phyloP scores from a whole-genome alignment of 2,329 filamentous ascomycete species.

The Fusarium coffeatum region DNA sequence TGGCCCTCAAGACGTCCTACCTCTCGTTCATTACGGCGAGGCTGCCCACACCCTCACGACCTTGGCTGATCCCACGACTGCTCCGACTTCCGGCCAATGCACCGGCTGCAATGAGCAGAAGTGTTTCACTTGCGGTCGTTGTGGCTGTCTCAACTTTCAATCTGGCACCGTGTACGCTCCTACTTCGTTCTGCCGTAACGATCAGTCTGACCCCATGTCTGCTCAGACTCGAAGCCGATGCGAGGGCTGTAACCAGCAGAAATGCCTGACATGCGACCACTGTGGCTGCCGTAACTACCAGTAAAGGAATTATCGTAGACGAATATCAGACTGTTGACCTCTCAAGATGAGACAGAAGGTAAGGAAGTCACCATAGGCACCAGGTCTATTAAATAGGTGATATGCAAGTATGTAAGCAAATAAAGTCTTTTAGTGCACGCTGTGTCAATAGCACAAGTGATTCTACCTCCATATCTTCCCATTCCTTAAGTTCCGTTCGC shows the following conservation, averaged over 20 bases:
- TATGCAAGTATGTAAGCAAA: neutral
- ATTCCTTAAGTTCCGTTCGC: constrained; percentile 67
- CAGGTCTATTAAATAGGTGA: too few relatives aligned
- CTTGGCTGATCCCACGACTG: neutral
- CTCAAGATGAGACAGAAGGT: neutral
- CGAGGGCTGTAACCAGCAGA: neutral
- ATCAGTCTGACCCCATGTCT: neutral
- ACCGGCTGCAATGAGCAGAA: neutral
- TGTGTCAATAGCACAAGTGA: constrained; percentile 30
- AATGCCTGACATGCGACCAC: neutral
- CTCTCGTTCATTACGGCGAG: neutral
- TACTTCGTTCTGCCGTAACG: neutral
- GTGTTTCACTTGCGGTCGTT: neutral
- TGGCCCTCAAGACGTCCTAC: neutral
- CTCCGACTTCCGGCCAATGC: neutral
- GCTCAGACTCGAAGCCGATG: neutral
- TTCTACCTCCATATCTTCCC: constrained; percentile 9
- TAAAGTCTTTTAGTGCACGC: constrained; percentile 25
- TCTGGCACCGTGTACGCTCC: neutral
- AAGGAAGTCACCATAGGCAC: neutral
- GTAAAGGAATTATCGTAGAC: neutral
- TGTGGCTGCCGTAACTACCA: neutral
- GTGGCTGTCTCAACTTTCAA: neutral
- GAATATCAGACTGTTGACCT: neutral
- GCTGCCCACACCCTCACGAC: neutral